Evolutionary conservation across 169 alveolate genomes (phyloP).

Genomic region (Plasmodium knowlesi): DNA sequence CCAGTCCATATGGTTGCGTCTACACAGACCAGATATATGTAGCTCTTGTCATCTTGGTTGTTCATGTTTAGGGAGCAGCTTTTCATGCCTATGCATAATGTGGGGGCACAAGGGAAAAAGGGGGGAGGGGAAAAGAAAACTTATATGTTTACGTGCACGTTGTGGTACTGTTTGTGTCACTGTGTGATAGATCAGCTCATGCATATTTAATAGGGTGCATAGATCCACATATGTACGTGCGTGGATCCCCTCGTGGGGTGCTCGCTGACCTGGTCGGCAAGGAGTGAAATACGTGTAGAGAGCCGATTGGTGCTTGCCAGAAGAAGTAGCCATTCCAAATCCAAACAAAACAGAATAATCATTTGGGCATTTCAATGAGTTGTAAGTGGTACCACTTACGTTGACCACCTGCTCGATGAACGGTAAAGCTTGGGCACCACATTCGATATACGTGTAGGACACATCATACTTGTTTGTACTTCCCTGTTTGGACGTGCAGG

Average conservation of each 20-base stretch:
- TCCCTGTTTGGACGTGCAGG: constrained; percentile 79
- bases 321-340: constrained; percentile 74
- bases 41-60: constrained; percentile 16
- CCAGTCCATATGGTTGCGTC: constrained; percentile 73
- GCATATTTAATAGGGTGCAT: neutral
- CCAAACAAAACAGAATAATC: constrained; percentile 75
- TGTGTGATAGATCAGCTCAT: neutral
- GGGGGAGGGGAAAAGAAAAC: neutral
- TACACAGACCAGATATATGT: constrained; percentile 38
- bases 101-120: neutral
- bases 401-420: constrained; percentile 48
- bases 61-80: constrained; percentile 67
- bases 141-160: neutral
- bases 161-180: neutral
- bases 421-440: constrained; percentile 60
- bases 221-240: neutral
- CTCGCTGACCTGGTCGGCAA: constrained; percentile 77
- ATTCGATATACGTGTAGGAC: constrained; percentile 58
- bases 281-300: constrained; percentile 45
- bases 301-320: constrained; percentile 66
- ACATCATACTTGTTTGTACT: constrained; percentile 51
- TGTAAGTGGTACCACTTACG: constrained; percentile 37
- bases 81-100: constrained; percentile 31
- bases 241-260: neutral
- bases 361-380: constrained; percentile 75